Percentiles rank a stretch among this genome's conserved stretches.
Evolutionary conservation across 495 filamentous ascomycete species (phyloP).

Genomic region (Xylaria sp.): DNA sequence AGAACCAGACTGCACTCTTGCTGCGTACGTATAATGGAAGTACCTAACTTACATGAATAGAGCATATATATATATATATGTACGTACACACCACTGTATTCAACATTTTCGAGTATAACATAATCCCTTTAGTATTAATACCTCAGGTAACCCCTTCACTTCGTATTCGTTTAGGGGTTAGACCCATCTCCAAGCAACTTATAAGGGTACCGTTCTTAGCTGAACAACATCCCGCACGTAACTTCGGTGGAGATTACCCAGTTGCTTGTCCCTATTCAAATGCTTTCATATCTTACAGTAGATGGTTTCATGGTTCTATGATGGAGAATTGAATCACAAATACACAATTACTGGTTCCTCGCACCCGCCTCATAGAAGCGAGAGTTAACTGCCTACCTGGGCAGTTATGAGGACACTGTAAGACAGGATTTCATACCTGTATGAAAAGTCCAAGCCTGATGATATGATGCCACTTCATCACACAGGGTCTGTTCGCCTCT

Average conservation of each 20-base stretch:
- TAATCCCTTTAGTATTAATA: background rate
- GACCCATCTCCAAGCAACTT: background rate
- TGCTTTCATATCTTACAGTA: background rate
- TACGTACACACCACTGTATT: too few relatives aligned
- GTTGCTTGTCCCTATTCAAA: background rate
- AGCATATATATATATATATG: background rate
- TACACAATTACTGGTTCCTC: too few relatives aligned
- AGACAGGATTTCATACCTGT: background rate
- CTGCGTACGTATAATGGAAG: too few relatives aligned
- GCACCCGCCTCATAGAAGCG: too few relatives aligned
- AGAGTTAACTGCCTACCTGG: too few relatives aligned
- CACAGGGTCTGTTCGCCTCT: background rate
- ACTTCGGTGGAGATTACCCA: too few relatives aligned
- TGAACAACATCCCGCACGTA: background rate
- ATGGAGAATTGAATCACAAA: background rate
- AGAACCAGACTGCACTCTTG: too few relatives aligned
- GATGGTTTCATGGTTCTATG: background rate
- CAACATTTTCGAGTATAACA: too few relatives aligned
- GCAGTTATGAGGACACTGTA: background rate
- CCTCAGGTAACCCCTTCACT: background rate
- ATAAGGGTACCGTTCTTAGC: background rate
- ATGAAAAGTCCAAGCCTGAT: background rate
- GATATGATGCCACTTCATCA: background rate
- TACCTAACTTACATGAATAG: too few relatives aligned
- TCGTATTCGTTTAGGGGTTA: background rate